Conservation (phyloP, 2,329 filamentous ascomycete species). For the Ceratocystis colombiana region DNA sequence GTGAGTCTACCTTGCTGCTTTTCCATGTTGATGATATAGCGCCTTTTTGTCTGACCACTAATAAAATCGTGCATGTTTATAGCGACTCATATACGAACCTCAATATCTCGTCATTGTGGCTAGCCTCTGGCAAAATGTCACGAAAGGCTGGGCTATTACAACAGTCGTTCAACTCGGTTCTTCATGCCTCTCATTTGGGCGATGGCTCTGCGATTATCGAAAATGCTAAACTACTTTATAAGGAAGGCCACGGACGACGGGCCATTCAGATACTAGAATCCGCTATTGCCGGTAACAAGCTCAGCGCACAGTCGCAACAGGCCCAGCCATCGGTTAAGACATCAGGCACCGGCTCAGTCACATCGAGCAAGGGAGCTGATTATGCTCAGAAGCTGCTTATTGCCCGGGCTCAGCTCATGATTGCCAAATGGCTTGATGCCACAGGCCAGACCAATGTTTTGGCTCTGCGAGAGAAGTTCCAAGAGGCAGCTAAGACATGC, state of each 20-base stretch:
- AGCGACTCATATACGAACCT: constrained; percentile 39
- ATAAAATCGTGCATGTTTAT: neutral
- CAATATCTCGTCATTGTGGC: constrained; percentile 75
- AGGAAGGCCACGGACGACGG: constrained; percentile 83
- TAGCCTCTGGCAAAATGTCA: constrained; percentile 73
- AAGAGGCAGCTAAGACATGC: constrained; percentile 61
- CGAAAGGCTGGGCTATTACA: constrained; percentile 74
- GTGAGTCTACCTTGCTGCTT: constrained; percentile 38
- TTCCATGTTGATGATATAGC: neutral
- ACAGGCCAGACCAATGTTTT: constrained; percentile 86
- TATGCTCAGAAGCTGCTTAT: constrained; percentile 50
- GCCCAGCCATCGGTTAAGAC: neutral
- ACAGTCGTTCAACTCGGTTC: constrained; percentile 85
- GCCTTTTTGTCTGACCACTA: neutral
- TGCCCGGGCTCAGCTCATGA: constrained; percentile 72
- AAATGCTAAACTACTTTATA: constrained; percentile 86
- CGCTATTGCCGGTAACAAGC: constrained; percentile 55
- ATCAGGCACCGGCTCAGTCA: constrained; percentile 18
- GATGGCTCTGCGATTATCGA: constrained; percentile 87
- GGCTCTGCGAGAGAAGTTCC: constrained; percentile 70
- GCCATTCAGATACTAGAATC: constrained; percentile 85
- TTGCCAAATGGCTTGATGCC: constrained; percentile 93
- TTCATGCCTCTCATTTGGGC: constrained; percentile 75
- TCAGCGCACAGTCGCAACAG: constrained; percentile 1
- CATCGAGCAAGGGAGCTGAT: constrained; percentile 30